Conservation (phyloP, 305 asterid species). For the Euphrasia arctica region DNA sequence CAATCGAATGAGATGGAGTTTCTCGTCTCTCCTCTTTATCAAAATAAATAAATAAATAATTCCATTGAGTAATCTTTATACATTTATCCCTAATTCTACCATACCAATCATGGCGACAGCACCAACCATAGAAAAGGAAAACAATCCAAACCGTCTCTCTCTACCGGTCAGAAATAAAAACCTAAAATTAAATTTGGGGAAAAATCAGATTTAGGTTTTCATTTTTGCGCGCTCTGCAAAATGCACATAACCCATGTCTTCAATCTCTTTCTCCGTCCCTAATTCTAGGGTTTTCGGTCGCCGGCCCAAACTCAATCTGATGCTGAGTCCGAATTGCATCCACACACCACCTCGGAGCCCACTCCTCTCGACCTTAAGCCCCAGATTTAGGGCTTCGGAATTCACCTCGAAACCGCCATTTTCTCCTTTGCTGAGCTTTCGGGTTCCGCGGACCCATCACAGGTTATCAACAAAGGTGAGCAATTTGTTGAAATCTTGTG, state of each 20-base stretch:
- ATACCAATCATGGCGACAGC: conserved; percentile 7
- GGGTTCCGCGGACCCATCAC: conserved; percentile 38
- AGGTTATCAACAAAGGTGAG: conserved; percentile 55
- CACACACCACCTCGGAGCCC: conserved; percentile 50
- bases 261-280: conserved; percentile 31
- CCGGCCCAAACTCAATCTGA: conserved; percentile 37
- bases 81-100: conserved; percentile 16
- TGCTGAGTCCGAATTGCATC: conserved; percentile 62
- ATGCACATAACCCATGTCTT: conserved; percentile 52
- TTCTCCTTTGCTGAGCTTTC: conserved; percentile 35
- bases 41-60: too few relatives aligned
- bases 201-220: conserved; percentile 36
- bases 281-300: conserved; percentile 39
- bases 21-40: too few relatives aligned
- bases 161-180: conserved; percentile 18
- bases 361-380: conserved; percentile 33
- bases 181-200: conserved; percentile 17
- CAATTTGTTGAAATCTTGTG: not conserved
- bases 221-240: conserved; percentile 28
- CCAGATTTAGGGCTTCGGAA: conserved; percentile 42
- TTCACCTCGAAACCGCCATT: conserved; percentile 39
- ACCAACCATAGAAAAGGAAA: conserved; percentile 21
- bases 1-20: too few relatives aligned
- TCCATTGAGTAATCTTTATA: too few relatives aligned
- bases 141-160: conserved; percentile 23